phyloP scores from a whole-genome alignment of 1,139 yeast species.

The Starmera stellimalicola region DNA sequence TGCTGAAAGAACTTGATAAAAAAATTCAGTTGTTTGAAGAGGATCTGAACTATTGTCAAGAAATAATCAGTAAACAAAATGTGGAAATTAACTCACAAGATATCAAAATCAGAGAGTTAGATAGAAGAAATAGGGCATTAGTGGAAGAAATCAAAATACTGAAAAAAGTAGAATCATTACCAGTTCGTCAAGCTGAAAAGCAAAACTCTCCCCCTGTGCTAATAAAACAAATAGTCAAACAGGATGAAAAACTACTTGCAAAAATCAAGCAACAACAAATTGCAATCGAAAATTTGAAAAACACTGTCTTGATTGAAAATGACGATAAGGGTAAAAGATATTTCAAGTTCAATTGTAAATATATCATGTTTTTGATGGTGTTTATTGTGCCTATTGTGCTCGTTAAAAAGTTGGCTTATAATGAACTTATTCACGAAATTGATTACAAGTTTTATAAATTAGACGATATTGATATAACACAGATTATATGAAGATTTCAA shows the following conservation, averaged over 20 bases:
- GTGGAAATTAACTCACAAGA: constrained; percentile 12
- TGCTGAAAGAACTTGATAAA: constrained; percentile 4
- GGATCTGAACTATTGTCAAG: constrained; percentile 20
- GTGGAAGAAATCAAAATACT: constrained; percentile 7
- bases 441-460: constrained; percentile 14
- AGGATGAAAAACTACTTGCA: constrained; percentile 18
- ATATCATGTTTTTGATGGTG: not conserved
- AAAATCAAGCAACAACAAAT: constrained; percentile 15
- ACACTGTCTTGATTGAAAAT: constrained; percentile 7
- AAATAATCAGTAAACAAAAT: constrained; percentile 19
- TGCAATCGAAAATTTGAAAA: constrained; percentile 10
- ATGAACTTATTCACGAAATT: constrained; percentile 6
- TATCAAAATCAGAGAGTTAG: constrained; percentile 6
- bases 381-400: not conserved
- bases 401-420: not conserved
- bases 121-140: constrained; percentile 6
- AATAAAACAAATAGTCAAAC: not conserved
- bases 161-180: constrained; percentile 1
- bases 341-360: not conserved
- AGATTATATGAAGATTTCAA: not conserved
- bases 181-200: constrained; percentile 9
- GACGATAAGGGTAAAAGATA: constrained; percentile 19
- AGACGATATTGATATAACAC: constrained; percentile 6
- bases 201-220: constrained; percentile 17
- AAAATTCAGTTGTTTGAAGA: constrained; percentile 14